A percentile compares a stretch with the other conserved stretches of the same genome.
Evolutionary conservation across 768 basidiomycete species (phyloP).

Genomic region (Boletus vermiculosoides): DNA sequence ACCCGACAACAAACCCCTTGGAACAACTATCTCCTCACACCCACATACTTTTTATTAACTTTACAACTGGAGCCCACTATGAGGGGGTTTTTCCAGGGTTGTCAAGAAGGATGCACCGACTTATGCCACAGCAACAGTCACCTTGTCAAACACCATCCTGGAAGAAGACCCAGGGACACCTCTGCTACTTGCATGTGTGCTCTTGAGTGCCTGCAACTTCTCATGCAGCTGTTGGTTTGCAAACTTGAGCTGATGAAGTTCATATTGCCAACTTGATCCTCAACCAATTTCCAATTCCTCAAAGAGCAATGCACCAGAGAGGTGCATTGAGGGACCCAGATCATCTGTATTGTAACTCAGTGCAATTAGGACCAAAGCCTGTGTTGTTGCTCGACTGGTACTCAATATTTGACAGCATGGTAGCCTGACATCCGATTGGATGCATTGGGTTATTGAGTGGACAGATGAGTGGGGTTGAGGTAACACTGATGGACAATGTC

Average conservation of each 20-base stretch:
- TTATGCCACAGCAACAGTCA: background rate
- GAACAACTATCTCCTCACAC: too few relatives aligned
- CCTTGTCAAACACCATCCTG: background rate
- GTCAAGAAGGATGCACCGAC: too few relatives aligned
- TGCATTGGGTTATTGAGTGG: too few relatives aligned
- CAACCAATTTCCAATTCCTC: constrained; percentile 66
- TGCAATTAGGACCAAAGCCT: background rate
- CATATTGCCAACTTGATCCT: constrained; percentile 90
- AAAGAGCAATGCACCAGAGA: constrained; percentile 50
- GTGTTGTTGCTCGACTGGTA: background rate
- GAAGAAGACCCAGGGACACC: background rate
- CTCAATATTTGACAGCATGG: too few relatives aligned
- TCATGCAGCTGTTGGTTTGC: constrained; percentile 64
- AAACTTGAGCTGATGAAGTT: constrained; percentile 79
- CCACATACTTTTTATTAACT: too few relatives aligned
- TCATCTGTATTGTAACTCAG: background rate
- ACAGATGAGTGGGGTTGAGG: too few relatives aligned
- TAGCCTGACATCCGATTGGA: too few relatives aligned
- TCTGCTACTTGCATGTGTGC: background rate
- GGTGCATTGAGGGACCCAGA: constrained; percentile 9
- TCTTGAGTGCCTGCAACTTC: constrained; percentile 48
- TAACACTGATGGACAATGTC: too few relatives aligned
- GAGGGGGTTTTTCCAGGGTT: too few relatives aligned
- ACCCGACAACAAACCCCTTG: too few relatives aligned
- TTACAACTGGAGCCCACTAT: too few relatives aligned